Base-by-base conservation (phyloP, 2,329 filamentous ascomycete species). In the Aspergillus glaucus region DNA sequence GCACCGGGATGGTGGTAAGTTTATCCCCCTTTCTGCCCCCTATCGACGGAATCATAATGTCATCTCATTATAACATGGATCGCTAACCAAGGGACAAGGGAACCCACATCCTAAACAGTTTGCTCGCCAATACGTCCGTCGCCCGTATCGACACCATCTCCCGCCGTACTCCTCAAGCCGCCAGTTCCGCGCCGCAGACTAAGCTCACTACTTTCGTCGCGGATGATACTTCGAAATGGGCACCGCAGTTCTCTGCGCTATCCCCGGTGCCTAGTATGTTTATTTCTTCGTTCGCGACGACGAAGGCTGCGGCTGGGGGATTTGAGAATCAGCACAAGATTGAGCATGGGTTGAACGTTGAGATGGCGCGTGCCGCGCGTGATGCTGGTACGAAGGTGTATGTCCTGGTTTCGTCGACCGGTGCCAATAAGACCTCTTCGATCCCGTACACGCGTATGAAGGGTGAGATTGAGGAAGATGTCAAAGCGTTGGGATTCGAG, bases 311-410 rank as follows among this genome's bases (percentile, higher is more conserved):
- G 10, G 90, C 89, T 0, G 91, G 91, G 52, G 77, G 86, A 49
- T 72, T 95, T 55, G 85, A 82, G 24, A 82, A 84, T 53, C 92
- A 96, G 71, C 86, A 88, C 73, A 87, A 87, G 63, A 87, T 96
- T 55, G 92, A 96, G 72, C 81, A 90, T 64, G 89, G 93, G 62
- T 76, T 95, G 41, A 95, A 95, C 69, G 68, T 94, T 44, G 84
- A 85, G 55, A 76, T 95, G 21, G 90, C 88, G 3, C 78, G 79
- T 52, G 83, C 86, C 0, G 88, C 91, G 40, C 88, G 85, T 63
- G 79, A 78, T 3, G 81, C 84, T 1, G 88, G 88, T 32, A 79
- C 81, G 9, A 81, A 81, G 56, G 85, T 85, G 2, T 94, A 86
- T 62, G 84, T 96, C 19, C 83, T 94, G 55, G 78, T 95, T 48